Base-by-base conservation (phyloP, 257 asterid genomes). In the Ligustrum vulgare region DNA sequence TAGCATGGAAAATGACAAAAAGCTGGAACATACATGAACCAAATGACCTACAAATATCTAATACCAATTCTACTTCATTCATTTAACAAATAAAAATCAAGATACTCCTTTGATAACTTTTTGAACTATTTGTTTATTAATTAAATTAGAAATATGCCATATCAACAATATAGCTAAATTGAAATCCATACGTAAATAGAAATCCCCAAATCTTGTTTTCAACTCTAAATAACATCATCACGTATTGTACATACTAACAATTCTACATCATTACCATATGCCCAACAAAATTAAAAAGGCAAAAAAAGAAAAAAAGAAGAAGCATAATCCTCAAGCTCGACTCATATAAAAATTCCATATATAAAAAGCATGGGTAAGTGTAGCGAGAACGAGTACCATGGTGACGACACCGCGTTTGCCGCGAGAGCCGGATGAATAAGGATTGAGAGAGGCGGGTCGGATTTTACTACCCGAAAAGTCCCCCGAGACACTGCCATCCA, bases 391-490 rank as follows among this genome's bases (percentile, higher is more conserved):
- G 41, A 13, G 28, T 84, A 94, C 97, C 98, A 89, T 94, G n/a
- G 96, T 87, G 9, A 94, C 93, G 33, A 89, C 96, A 37, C 95
- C 88, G 9, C 98, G 96, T 80, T 86, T 89, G 68, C 84, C 76
- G 23, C 79, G 77, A 67, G 83, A 80, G 47, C 71, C 47, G 4
- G 88, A 77, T 78, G 88, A 78, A 72, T 82, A 72, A 6, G 87
- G 88, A 72, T 76, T 81, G 45, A 90, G 91, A 18, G 91, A 92
- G 80, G 79, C 79, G 77, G 96, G 91, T 69, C 88, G 94, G 77
- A 88, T 87, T 75, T 67, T 87, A 25, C 66, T 82, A 72, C 98
- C 98, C 62, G 95, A 83, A 45, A 94, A 92, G 56, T 77, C 91
- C 39, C 86, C 72, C 10, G 81, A 74, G 69, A 76, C 79, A 77